phyloP scores from a whole-genome alignment of 495 filamentous ascomycete genomes.

The Penicillium verhagenii region DNA sequence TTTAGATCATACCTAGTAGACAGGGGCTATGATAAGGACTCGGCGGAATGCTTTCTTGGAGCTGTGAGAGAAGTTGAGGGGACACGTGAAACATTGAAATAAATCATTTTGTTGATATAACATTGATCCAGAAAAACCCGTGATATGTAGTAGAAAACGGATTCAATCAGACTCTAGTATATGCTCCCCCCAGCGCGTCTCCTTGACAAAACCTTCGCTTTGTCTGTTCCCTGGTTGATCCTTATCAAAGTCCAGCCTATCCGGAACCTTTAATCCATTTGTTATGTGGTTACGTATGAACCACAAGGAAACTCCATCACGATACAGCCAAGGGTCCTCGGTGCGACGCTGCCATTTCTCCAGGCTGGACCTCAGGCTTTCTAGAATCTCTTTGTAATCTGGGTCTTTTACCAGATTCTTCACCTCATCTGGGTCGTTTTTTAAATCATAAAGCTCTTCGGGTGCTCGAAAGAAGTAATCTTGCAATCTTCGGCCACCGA shows the following conservation, averaged over 20 bases:
- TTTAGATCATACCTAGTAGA: background rate
- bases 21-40: background rate
- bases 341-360: slow-evolving; percentile 40
- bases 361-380: slow-evolving; percentile 24
- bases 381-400: slow-evolving; percentile 19
- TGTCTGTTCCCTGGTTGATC: background rate
- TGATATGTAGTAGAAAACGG: no score
- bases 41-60: no score
- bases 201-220: background rate
- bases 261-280: slow-evolving; percentile 35
- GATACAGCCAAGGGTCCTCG: slow-evolving; percentile 41
- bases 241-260: slow-evolving; percentile 41
- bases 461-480: slow-evolving; percentile 40
- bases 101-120: no score
- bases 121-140: no score
- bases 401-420: slow-evolving; percentile 31
- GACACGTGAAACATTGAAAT: no score
- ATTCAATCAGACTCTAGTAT: background rate
- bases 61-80: no score
- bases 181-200: background rate
- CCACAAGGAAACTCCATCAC: slow-evolving; percentile 36
- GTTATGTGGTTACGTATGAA: slow-evolving; percentile 28
- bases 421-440: slow-evolving; percentile 39
- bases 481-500: slow-evolving; percentile 34
- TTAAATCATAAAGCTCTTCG: slow-evolving; percentile 44